Evolutionary conservation across 1,139 yeast species (phyloP).

Genomic region (Candida pseudocylindracea): DNA sequence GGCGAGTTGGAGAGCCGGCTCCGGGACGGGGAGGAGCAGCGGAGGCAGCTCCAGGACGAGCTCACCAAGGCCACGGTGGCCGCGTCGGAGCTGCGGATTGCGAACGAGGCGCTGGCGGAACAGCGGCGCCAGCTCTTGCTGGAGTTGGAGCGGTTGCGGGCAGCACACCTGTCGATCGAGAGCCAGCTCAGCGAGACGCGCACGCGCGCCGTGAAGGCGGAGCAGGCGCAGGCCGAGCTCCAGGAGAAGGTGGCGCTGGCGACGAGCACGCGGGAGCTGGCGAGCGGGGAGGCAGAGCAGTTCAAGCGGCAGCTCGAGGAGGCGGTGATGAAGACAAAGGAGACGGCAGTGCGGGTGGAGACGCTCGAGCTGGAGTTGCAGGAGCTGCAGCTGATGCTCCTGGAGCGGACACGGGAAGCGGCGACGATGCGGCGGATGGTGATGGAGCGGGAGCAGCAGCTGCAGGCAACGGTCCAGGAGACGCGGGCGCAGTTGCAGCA

Average conservation of each 20-base stretch:
- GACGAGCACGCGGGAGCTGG: constrained; percentile 19
- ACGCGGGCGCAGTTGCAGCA: constrained; percentile 9
- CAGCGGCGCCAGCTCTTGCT: constrained; percentile 6
- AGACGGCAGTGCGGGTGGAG: constrained; percentile 35
- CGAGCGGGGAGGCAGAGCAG: constrained; percentile 33
- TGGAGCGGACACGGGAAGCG: constrained; percentile 65
- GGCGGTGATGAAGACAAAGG: constrained; percentile 41
- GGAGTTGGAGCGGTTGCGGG: constrained; percentile 9
- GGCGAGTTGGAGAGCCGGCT: constrained; percentile 10
- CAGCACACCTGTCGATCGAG: too few species aligned
- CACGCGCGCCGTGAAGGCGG: constrained; percentile 10
- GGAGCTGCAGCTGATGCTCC: constrained; percentile 50
- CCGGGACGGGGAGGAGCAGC: too few species aligned
- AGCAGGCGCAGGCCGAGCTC: constrained; percentile 22
- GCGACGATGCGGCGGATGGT: constrained; percentile 48
- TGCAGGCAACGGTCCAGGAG: constrained; percentile 23
- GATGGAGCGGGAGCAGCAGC: constrained; percentile 45
- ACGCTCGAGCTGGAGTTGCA: constrained; percentile 59
- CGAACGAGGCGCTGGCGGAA: constrained; percentile 7
- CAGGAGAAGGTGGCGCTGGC: constrained; percentile 26
- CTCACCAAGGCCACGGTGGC: constrained; percentile 16
- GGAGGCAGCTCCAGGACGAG: constrained; percentile 3
- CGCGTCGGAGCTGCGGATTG: constrained; percentile 12
- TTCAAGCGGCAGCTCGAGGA: constrained; percentile 65
- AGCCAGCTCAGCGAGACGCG: too few species aligned